A percentile compares a stretch with the other conserved stretches of the same genome.
Evolutionary conservation across 2,329 filamentous ascomycete genomes (phyloP).

Genomic region (Colletotrichum sp.): DNA sequence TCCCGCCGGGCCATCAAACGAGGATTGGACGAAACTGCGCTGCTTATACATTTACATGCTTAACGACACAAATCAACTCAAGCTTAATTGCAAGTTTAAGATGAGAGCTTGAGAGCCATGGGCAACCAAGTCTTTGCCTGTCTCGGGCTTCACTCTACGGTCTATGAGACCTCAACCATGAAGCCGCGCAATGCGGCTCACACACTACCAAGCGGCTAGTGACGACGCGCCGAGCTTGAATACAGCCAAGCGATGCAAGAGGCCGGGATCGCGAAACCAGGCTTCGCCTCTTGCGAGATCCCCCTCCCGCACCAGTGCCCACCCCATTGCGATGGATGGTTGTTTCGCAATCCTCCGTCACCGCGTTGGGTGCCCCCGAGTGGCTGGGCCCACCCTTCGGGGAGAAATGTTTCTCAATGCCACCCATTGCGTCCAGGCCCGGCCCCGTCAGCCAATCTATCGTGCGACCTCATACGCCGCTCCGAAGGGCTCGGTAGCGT

Average conservation of each 20-base stretch:
- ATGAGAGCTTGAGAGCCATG: background rate
- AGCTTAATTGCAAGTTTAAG: background rate
- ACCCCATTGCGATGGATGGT: background rate
- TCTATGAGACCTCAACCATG: background rate
- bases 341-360: background rate
- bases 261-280: slow-evolving; percentile 7
- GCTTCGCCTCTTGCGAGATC: background rate
- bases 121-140: background rate
- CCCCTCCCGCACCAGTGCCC: background rate
- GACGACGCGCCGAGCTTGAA: background rate
- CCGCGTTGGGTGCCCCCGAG: background rate
- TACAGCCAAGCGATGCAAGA: background rate
- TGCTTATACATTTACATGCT: background rate
- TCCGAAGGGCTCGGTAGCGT: background rate
- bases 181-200: background rate
- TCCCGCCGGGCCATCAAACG: background rate
- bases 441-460: background rate
- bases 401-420: background rate
- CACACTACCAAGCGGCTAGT: background rate
- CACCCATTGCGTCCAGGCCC: background rate
- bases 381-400: background rate
- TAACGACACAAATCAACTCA: background rate
- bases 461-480: background rate
- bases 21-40: background rate
- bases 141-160: background rate